Conservation (phyloP, 148 eudicot species). For the Fagopyrum esculentum region DNA sequence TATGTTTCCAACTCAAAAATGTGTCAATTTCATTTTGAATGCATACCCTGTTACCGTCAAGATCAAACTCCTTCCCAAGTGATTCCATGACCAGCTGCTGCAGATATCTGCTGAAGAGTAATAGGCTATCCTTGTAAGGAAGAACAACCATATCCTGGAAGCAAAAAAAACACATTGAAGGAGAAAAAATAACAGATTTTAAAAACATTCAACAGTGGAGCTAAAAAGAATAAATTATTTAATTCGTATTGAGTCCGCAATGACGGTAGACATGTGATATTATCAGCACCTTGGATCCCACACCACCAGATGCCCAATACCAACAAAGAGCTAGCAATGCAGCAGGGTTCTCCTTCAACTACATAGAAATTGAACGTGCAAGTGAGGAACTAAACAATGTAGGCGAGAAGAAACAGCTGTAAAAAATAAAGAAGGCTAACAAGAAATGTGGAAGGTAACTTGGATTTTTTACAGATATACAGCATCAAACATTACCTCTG, state of each 20-base stretch:
- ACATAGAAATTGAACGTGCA: conserved; percentile 17
- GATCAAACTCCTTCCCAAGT: conserved; percentile 95
- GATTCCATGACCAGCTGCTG: conserved; percentile 99
- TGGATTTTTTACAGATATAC: background rate
- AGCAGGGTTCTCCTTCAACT: conserved; percentile 85
- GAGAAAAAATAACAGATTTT: background rate
- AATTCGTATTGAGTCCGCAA: background rate
- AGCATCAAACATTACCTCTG: conserved; percentile 32
- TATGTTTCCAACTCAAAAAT: background rate
- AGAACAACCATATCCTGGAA: conserved; percentile 97
- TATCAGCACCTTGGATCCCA: conserved; percentile 80
- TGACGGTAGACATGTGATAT: background rate
- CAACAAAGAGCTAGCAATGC: conserved; percentile 94
- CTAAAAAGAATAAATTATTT: conserved; percentile 8
- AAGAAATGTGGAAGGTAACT: too few relatives aligned
- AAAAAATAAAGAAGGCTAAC: background rate
- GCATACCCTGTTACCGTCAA: conserved; percentile 85
- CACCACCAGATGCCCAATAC: conserved; percentile 98
- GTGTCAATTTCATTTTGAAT: background rate
- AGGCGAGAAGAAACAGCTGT: conserved; percentile 4
- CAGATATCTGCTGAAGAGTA: conserved; percentile 86
- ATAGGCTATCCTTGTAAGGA: conserved; percentile 96
- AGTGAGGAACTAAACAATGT: background rate
- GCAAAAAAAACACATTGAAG: background rate
- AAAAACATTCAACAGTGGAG: background rate